Conservation (phyloP, 1,284 basidiomycete species). For the Moesziomyces sp. region DNA sequence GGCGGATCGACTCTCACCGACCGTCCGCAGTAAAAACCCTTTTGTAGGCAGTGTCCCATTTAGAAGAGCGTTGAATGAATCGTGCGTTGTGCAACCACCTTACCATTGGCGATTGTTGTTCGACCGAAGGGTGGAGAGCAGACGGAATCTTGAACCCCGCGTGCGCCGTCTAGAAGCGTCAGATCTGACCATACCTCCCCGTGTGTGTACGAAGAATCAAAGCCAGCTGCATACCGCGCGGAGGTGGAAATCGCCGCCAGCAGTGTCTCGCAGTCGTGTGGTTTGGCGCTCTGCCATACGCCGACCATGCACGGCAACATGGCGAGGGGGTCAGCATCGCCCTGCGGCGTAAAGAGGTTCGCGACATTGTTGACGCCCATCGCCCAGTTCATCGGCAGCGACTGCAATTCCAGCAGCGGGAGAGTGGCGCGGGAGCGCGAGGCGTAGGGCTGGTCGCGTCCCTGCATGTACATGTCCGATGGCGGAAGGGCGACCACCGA, state of each 20-base stretch:
- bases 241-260: constrained; percentile 6
- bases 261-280: constrained; percentile 16
- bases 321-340: constrained; percentile 46
- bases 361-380: constrained; percentile 48
- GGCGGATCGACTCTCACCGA: constrained; percentile 29
- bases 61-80: constrained; percentile 8
- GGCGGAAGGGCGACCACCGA: constrained; percentile 35
- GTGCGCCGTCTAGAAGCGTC: constrained; percentile 10
- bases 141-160: constrained; percentile 12
- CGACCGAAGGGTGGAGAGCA: constrained; percentile 17
- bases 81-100: constrained; percentile 3
- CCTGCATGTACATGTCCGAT: constrained; percentile 52
- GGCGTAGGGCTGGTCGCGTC: constrained; percentile 19
- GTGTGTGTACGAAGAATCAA: neutral
- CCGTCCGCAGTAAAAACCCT: neutral
- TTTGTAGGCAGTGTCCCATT: neutral
- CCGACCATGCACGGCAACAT: constrained; percentile 39
- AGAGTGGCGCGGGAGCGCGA: constrained; percentile 29
- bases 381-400: constrained; percentile 8
- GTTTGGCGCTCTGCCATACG: constrained; percentile 39
- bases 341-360: constrained; percentile 54
- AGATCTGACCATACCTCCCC: constrained; percentile 13
- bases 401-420: constrained; percentile 12
- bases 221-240: constrained; percentile 11
- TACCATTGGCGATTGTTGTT: constrained; percentile 18